phyloP scores from a whole-genome alignment of 345 rosid genomes.

The Lepidium africanum region DNA sequence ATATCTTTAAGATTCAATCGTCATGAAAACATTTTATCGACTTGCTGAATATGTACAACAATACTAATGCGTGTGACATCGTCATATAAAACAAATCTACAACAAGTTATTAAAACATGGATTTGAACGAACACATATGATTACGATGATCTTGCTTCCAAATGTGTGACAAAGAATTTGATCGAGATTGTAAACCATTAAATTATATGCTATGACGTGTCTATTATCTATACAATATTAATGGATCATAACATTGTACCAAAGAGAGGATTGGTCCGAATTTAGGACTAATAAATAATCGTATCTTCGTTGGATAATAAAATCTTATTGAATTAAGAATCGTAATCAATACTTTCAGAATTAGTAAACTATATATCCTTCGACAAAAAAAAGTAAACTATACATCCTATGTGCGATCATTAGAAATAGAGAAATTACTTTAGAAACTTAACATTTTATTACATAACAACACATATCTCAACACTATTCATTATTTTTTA shows the following conservation, averaged over 20 bases:
- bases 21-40: not conserved
- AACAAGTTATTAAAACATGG: not conserved
- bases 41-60: not conserved
- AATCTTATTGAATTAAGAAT: not conserved
- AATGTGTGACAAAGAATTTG: slow-evolving; percentile 12
- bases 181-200: not conserved
- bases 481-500: no score
- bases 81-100: not conserved
- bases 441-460: not conserved
- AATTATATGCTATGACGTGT: not conserved
- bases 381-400: no score
- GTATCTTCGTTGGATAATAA: not conserved
- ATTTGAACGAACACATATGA: not conserved
- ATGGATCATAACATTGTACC: not conserved
- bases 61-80: not conserved
- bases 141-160: slow-evolving; percentile 3
- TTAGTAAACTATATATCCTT: not conserved
- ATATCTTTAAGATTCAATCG: not conserved
- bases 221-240: not conserved
- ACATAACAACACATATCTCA: not conserved
- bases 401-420: not conserved
- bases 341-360: not conserved
- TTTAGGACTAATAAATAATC: not conserved
- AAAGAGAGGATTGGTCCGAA: not conserved
- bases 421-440: not conserved